A percentile compares a stretch with the other conserved stretches of the same genome.
phyloP scores from a whole-genome alignment of 2,329 filamentous ascomycete species.

The Trichoderma aggressivum region DNA sequence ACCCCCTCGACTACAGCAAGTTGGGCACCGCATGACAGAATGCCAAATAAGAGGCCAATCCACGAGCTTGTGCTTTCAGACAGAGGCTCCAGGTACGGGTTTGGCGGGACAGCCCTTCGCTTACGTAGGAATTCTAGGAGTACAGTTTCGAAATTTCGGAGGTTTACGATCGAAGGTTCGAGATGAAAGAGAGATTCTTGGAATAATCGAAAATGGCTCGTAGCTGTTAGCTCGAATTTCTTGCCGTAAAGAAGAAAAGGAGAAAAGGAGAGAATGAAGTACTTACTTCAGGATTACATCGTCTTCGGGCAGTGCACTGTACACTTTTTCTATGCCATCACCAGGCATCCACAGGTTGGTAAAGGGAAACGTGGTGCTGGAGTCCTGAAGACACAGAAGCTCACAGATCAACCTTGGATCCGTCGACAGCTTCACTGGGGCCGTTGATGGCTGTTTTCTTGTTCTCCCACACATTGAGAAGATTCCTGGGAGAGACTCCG shows the following conservation, averaged over 20 bases:
- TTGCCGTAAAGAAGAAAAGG: neutral
- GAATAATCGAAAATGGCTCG: constrained; percentile 6
- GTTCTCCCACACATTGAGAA: neutral
- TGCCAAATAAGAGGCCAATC: neutral
- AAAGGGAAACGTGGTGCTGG: constrained; percentile 6
- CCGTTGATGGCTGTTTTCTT: neutral
- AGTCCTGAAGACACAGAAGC: neutral
- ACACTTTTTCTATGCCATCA: constrained; percentile 12
- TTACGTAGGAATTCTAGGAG: neutral
- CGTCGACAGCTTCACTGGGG: neutral
- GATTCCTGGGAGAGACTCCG: neutral
- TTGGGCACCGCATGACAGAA: neutral
- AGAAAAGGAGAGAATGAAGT: neutral
- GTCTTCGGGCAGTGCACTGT: neutral
- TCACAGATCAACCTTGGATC: neutral
- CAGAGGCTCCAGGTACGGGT: neutral
- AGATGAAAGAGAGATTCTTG: constrained; percentile 5
- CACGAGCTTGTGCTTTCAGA: neutral
- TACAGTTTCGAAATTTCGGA: neutral
- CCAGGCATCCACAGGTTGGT: constrained; percentile 5
- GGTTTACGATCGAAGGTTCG: constrained; percentile 2
- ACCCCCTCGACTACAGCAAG: neutral
- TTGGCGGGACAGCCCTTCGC: neutral
- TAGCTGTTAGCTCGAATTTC: neutral
- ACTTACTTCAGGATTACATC: neutral